phyloP scores from a whole-genome alignment of 768 basidiomycete genomes.

The Lactifluus hygrophoroides region DNA sequence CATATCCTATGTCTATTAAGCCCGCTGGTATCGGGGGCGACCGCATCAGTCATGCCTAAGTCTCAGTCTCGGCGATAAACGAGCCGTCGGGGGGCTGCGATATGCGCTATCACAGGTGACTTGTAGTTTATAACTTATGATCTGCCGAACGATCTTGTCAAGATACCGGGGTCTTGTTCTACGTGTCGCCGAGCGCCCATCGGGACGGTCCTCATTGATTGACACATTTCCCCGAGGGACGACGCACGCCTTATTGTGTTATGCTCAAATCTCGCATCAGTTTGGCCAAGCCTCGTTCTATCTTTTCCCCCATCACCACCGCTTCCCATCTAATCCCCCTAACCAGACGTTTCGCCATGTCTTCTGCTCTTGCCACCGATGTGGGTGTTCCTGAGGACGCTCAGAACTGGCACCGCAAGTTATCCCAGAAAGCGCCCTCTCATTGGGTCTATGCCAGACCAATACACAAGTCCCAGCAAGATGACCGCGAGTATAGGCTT shows the following conservation, averaged over 20 bases:
- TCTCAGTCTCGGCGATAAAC: too few relatives aligned
- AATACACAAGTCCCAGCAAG: slow-evolving; percentile 65
- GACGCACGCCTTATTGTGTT: too few relatives aligned
- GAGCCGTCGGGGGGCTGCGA: too few relatives aligned
- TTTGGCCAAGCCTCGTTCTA: neutral
- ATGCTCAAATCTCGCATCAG: neutral
- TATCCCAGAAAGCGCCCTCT: neutral
- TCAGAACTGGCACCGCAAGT: slow-evolving; percentile 12
- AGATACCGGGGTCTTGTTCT: too few relatives aligned
- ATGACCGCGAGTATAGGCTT: slow-evolving; percentile 72
- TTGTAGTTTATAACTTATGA: too few relatives aligned
- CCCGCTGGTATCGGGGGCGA: neutral
- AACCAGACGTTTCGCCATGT: neutral
- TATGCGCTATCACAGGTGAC: too few relatives aligned
- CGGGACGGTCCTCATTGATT: neutral
- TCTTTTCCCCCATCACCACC: neutral
- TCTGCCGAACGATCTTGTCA: too few relatives aligned
- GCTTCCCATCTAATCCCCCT: neutral
- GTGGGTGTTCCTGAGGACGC: slow-evolving; percentile 10
- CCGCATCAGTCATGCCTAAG: neutral
- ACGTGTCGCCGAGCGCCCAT: neutral
- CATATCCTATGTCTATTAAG: too few relatives aligned
- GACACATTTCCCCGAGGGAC: too few relatives aligned
- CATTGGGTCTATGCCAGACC: slow-evolving; percentile 49
- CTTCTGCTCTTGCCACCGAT: neutral